A percentile compares a stretch with the other conserved stretches of the same genome.
phyloP scores from a whole-genome alignment of 1,284 basidiomycete genomes.

The Ceratobasidium sp. region DNA sequence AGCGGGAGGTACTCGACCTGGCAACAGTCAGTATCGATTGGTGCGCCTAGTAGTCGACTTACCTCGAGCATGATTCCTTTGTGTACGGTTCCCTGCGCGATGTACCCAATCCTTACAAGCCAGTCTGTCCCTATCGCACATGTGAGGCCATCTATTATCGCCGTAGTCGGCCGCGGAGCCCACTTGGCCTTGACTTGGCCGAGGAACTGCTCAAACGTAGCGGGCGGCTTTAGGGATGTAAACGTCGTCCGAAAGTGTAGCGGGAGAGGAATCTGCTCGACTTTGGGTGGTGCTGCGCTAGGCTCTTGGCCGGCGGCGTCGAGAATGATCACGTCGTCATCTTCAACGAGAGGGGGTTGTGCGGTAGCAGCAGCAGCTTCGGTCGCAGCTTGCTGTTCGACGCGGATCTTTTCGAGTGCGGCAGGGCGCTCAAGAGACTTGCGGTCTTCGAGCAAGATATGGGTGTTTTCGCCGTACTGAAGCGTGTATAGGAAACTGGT shows the following conservation, averaged over 20 bases:
- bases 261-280: slow-evolving; percentile 26
- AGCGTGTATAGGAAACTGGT: slow-evolving; percentile 34
- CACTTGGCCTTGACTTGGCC: slow-evolving; percentile 41
- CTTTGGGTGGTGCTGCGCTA: slow-evolving; percentile 15
- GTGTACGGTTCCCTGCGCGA: slow-evolving; percentile 7
- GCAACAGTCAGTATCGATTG: background rate
- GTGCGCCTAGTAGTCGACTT: background rate
- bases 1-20: slow-evolving; percentile 34
- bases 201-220: slow-evolving; percentile 34
- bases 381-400: slow-evolving; percentile 25
- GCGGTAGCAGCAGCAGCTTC: slow-evolving; percentile 9
- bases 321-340: slow-evolving; percentile 39
- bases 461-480: slow-evolving; percentile 31
- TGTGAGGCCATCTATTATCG: slow-evolving; percentile 26
- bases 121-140: slow-evolving; percentile 33
- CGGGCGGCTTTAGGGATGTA: slow-evolving; percentile 35
- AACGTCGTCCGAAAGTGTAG: slow-evolving; percentile 38
- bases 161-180: slow-evolving; percentile 23
- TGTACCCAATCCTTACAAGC: slow-evolving; percentile 26
- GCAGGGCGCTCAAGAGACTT: slow-evolving; percentile 38
- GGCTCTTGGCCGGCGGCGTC: slow-evolving; percentile 39
- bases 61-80: slow-evolving; percentile 36
- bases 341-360: slow-evolving; percentile 14
- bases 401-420: slow-evolving; percentile 28
- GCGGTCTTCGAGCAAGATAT: slow-evolving; percentile 36